A percentile compares a stretch with the other conserved stretches of the same genome.
Conservation (phyloP, 1,284 basidiomycete genomes). For the Filobasidium uniguttulatum region DNA sequence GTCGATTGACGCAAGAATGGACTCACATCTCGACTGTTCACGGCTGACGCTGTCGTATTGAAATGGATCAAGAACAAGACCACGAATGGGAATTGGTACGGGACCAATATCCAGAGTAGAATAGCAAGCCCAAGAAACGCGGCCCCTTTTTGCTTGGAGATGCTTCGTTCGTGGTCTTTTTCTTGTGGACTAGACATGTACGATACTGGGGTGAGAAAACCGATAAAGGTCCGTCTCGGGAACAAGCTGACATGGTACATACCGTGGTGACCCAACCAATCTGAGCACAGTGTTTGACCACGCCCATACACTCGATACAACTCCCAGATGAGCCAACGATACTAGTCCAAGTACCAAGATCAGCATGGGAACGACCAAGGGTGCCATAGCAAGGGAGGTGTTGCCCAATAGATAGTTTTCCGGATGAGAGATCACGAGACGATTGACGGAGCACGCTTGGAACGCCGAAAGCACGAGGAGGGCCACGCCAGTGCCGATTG, state of each 20-base stretch:
- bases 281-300: background rate
- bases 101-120: conserved; percentile 58
- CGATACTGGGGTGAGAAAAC: background rate
- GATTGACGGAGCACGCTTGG: background rate
- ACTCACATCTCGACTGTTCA: background rate
- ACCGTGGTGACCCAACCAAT: background rate
- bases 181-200: background rate
- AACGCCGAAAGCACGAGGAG: conserved; percentile 3
- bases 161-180: too few relatives aligned
- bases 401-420: conserved; percentile 12
- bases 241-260: background rate
- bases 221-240: background rate
- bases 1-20: conserved; percentile 36
- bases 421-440: background rate
- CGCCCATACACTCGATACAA: background rate
- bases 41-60: conserved; percentile 42
- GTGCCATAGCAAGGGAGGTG: conserved; percentile 3
- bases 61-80: conserved; percentile 66
- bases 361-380: conserved; percentile 12
- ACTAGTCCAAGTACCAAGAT: conserved; percentile 14
- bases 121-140: conserved; percentile 52
- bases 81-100: conserved; percentile 81
- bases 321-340: background rate
- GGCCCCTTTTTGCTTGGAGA: conserved; percentile 29
- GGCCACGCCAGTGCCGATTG: background rate